Evolutionary conservation across 1,284 basidiomycete genomes (phyloP), one percentile per base, ranked within the genome.

Genomic region (Tranzscheliella williamsii): DNA sequence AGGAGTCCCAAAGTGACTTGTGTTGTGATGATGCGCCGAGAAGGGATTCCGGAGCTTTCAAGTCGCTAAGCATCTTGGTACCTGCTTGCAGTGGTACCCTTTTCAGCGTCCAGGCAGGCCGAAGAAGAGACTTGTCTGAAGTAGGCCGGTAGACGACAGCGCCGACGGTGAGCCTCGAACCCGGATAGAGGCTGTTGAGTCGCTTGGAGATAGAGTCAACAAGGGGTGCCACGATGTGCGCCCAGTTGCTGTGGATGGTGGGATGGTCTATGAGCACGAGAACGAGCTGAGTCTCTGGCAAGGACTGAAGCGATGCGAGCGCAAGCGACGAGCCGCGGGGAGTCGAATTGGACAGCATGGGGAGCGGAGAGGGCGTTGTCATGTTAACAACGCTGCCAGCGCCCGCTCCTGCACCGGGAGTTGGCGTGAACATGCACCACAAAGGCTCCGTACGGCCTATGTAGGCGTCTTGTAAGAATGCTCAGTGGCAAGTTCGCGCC

Each of bases 341-440:
- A 13, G 53, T 63, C 1, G 41, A 41, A 32, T 41, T 45, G 39
- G 52, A 52, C 17, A 55, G 43, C 16, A 46, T 44, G 38, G 57
- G 43, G 15, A 62, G 58, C 0, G 58, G 58, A 8, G 58, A 62
- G 5, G 58, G 48, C 6, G 58, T 56, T 9, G 58, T 44, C 13
- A 55, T 33, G 15, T 21, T 24, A 7, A 56, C 53, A n/a, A n/a
- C n/a, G n/a, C n/a, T n/a, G n/a, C n/a, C n/a, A 15, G 35, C 51
- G 5, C 47, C 36, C 7, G 41, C 31, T 4, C 52, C 51, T 24
- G 35, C 48, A 13, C 42, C 48, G 5, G 48, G 52, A 13, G 58
- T 55, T 13, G 58, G 44, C 11, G 58, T 55, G n/a, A 52, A 39
- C 58, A 62, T 61, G 26, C n/a, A n/a, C n/a, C n/a, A n/a, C n/a